Conservation (phyloP, 1,139 yeast genomes). For the Suhomyces anneliseae region DNA sequence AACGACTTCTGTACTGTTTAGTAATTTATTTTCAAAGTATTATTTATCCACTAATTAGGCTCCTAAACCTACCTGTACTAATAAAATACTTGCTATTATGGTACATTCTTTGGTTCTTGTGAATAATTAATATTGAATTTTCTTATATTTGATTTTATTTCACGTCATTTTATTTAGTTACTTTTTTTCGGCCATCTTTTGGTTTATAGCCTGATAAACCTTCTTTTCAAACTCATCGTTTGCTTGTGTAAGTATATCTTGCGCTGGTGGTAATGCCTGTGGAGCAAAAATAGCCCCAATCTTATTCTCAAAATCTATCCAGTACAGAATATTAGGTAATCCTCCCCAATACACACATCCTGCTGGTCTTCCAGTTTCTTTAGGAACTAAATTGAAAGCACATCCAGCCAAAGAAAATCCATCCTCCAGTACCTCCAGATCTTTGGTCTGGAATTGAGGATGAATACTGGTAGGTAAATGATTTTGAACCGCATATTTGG, state of each 20-base stretch:
- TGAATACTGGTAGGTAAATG: slow-evolving; percentile 24
- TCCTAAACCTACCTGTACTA: no score
- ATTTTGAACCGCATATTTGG: slow-evolving; percentile 31
- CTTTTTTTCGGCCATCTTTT: no score
- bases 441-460: not conserved
- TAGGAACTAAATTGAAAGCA: slow-evolving; percentile 8
- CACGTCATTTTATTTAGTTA: no score
- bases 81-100: no score
- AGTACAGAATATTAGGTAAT: slow-evolving; percentile 43
- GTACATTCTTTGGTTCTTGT: no score
- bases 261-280: slow-evolving; percentile 35
- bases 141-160: no score
- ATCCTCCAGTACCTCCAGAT: not conserved
- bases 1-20: no score
- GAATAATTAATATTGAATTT: no score
- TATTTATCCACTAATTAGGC: no score
- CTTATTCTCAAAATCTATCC: slow-evolving; percentile 44
- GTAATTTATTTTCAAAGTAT: no score
- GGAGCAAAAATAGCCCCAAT: slow-evolving; percentile 45
- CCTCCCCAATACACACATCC: slow-evolving; percentile 47
- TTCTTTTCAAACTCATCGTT: slow-evolving; percentile 9
- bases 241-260: slow-evolving; percentile 4
- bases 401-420: slow-evolving; percentile 12
- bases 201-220: slow-evolving; percentile 9
- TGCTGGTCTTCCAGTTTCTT: slow-evolving; percentile 38